Conservation (phyloP, 768 basidiomycete genomes). For the Amanita polypyramis region DNA sequence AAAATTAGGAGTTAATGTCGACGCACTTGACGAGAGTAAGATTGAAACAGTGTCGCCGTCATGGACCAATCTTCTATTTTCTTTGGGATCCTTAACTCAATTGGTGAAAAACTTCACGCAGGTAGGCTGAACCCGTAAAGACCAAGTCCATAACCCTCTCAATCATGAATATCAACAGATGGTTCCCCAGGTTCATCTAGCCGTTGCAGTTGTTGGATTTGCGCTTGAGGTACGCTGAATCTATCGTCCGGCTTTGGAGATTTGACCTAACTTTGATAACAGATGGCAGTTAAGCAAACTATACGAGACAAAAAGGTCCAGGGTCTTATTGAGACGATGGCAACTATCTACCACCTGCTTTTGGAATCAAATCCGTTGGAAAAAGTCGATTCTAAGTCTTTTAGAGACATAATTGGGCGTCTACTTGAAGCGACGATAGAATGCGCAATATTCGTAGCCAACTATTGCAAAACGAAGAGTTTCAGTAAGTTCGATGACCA, state of each 20-base stretch:
- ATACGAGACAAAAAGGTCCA: slow-evolving; percentile 1
- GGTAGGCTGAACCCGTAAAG: neutral
- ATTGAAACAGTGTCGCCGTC: too few species aligned
- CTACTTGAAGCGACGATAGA: slow-evolving; percentile 4
- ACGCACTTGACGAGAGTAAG: too few species aligned
- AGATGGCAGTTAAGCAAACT: slow-evolving; percentile 5
- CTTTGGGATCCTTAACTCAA: neutral
- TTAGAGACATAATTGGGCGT: slow-evolving; percentile 1
- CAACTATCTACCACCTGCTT: slow-evolving; percentile 3
- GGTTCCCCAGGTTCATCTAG: neutral
- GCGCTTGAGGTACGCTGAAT: neutral
- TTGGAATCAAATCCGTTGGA: slow-evolving; percentile 5
- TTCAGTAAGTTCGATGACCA: neutral
- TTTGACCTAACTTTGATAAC: neutral
- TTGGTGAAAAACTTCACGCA: neutral
- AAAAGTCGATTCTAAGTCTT: slow-evolving; percentile 5
- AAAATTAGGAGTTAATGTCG: too few species aligned
- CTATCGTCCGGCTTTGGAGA: neutral
- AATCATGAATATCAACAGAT: neutral
- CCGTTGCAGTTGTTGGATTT: neutral
- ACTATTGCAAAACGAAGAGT: neutral
- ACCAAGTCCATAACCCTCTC: neutral
- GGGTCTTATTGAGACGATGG: slow-evolving; percentile 2
- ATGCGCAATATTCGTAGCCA: slow-evolving; percentile 6
- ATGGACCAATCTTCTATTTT: too few species aligned